Percentiles rank a stretch among this genome's conserved stretches.
Evolutionary conservation across 2,329 filamentous ascomycete genomes (phyloP).

Genomic region (Fusarium verrucosum): DNA sequence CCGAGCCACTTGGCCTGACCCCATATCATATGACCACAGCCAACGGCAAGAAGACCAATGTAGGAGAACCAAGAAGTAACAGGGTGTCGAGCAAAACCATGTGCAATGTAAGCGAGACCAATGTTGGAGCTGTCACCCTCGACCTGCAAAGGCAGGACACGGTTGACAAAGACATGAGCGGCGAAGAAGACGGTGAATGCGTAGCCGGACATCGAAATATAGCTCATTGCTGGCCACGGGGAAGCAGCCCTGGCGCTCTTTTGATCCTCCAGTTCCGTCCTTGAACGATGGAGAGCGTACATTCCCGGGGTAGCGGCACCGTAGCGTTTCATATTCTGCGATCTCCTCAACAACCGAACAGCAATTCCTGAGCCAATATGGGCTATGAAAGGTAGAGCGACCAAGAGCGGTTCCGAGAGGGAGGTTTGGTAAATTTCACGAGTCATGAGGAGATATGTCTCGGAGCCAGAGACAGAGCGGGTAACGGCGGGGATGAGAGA

Average conservation of each 20-base stretch:
- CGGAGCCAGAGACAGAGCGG: slow-evolving; percentile 75
- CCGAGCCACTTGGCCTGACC: slow-evolving; percentile 86
- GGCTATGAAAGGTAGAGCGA: slow-evolving; percentile 76
- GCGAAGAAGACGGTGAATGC: slow-evolving; percentile 70
- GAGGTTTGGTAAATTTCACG: slow-evolving; percentile 91
- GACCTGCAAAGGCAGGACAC: slow-evolving; percentile 75
- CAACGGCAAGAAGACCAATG: slow-evolving; percentile 70
- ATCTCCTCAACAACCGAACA: slow-evolving; percentile 77
- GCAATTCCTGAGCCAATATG: slow-evolving; percentile 82
- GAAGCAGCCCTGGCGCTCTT: slow-evolving; percentile 34
- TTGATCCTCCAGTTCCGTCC: slow-evolving; percentile 42
- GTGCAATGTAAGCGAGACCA: slow-evolving; percentile 82
- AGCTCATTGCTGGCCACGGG: slow-evolving; percentile 75
- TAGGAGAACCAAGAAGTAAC: slow-evolving; percentile 75
- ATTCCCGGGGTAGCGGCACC: slow-evolving; percentile 72
- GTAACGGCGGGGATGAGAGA: slow-evolving; percentile 81
- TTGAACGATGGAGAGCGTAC: slow-evolving; percentile 50
- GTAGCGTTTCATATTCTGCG: slow-evolving; percentile 77
- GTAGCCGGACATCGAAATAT: slow-evolving; percentile 79
- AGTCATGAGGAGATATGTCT: slow-evolving; percentile 88
- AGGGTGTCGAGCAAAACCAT: slow-evolving; percentile 81
- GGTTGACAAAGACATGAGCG: slow-evolving; percentile 79
- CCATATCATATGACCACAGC: slow-evolving; percentile 82
- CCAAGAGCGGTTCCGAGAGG: slow-evolving; percentile 79
- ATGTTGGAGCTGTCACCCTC: slow-evolving; percentile 90